Evolutionary conservation across 2,329 filamentous ascomycete species (phyloP), one percentile per base, ranked within the genome.

Genomic region (Phyllosticta ampelicida): DNA sequence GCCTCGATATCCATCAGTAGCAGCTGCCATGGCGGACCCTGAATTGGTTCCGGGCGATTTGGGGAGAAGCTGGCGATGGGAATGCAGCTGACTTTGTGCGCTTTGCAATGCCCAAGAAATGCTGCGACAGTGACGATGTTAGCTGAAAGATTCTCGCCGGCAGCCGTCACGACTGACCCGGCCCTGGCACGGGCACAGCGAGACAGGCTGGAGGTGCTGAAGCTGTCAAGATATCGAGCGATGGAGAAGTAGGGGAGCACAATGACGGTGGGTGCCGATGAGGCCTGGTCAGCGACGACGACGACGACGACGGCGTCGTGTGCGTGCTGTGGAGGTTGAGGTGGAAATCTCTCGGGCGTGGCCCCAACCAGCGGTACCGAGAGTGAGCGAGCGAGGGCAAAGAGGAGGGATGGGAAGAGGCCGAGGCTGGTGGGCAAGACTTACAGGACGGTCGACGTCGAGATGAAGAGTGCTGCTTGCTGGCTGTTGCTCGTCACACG

Each of bases 11-110:
- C 52, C 57, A 59, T 59, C 71, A 68, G 71, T 71, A 63, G 69
- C 68, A 64, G 70, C 70, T 70, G 70, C 71, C 71, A 73, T 73
- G 56, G 50, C 49, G 57, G 53, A 59, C 23, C n/a, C 53, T 48
- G 53, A 29, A 30, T n/a, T 44, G 36, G 13, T 44, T n/a, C 36
- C 36, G 36, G 36, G 13, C 36, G 36, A 44, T 44, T 44, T 44
- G 36, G 13, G 36, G n/a, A 44, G 6, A 44, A 44, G 36, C 29
- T 36, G 13, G 9, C 29, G 29, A 36, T 16, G 29, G 13, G 5
- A 11, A 36, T 36, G 29, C 36, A n/a, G 36, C 11, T n/a, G 36
- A 5, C 13, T 44, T 4, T 16, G 11, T 44, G 36, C 36, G 36
- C 36, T 44, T 44, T n/a, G 36, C 11, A 44, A 44, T 18, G 36